Base-by-base conservation (phyloP, 306 rosid genomes). In the Trifolium dubium region DNA sequence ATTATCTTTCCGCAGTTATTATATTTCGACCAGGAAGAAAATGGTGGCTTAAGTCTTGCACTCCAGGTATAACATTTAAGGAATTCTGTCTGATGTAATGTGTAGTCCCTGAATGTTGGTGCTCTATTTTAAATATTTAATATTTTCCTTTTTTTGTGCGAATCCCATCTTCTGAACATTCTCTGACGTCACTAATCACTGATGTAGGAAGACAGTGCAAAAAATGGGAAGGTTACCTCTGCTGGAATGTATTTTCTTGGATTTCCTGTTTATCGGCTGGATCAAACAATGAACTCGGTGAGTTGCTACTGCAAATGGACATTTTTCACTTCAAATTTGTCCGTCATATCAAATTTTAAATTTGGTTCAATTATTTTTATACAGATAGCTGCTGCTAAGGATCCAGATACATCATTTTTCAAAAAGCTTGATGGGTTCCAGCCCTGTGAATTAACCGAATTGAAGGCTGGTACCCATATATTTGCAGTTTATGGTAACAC, bases 211-310 rank as follows among this genome's bases (percentile, higher is more conserved):
- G 99, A 92, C 69, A 79, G 98, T 77, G 85, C 89, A 14, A 95
- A 88, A 84, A 86, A 90, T 7, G 97, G 98, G 50, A 95, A 92
- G 87, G 69, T 86, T 50, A 90, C 97, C 70, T 92, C 97, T 46
- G 93, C 99, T 74, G 99, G 99, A 77, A 90, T 92, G 97, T 95
- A 88, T 85, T 95, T 95, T 86, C 98, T 95, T 69, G 96, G 98
- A 68, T 95, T 95, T 77, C 98, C 99, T 58, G 97, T 95, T 69
- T 95, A 95, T 86, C 96, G 93, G 47, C 78, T 95, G 77, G 97
- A 92, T 71, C 98, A 87, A 69, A 89, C 96, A 66, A 71, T 77
- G 63, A 95, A 85, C 82, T 86, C 92, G 8, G 99, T 95, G 83
- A 82, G 99, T 85, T 72, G 54, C 71, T 77, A 37, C 53, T 63